Evolutionary conservation across 2,329 filamentous ascomycete species (phyloP), one percentile per base, ranked within the genome.

Genomic region (Fusarium fujikuroi): DNA sequence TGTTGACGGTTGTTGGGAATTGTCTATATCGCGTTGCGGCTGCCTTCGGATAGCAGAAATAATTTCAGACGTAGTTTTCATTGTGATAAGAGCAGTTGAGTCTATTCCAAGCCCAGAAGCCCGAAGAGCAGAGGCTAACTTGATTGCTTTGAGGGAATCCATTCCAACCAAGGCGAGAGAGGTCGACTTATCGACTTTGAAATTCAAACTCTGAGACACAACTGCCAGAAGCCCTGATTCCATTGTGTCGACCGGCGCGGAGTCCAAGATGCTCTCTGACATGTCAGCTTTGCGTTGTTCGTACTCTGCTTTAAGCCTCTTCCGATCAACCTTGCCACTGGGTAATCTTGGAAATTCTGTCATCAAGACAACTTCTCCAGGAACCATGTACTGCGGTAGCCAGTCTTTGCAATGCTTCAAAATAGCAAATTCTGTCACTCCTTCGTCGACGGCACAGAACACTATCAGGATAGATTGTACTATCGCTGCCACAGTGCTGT

Each of bases 341-440:
- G 94, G 86, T 25, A 97, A 84, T 59, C 92, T 90, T 2, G 94
- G 94, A 63, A 97, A 91, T 14, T 87, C 84, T 2, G 85, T 74
- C 70, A 92, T 82, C 3, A 92, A 77, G 1, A 94, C 80, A 30
- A 97, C 83, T 69, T 97, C 92, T 8, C 88, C 87, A 1, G 95
- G 95, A 3, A 97, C 83, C 95, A 97, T 97, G 78, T 92, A 96
- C 8, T 86, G 85, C 0, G 95, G 94, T 3, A 98, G 85, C 93
- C 94, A 97, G 57, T 87, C 85, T 57, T 86, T 87, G 81, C 94
- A 97, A 9, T 85, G 87, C 21, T 85, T 78, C 37, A 88, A 77
- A 16, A 97, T 83, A 80, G 79, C 39, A 79, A 80, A 23, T 82
- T 83, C 65, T 1, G 63, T 60, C 12, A 72, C 76, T 14, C 62